A percentile compares a stretch with the other conserved stretches of the same genome.
phyloP scores from a whole-genome alignment of 306 rosid species.

The Vigna nakashimae region DNA sequence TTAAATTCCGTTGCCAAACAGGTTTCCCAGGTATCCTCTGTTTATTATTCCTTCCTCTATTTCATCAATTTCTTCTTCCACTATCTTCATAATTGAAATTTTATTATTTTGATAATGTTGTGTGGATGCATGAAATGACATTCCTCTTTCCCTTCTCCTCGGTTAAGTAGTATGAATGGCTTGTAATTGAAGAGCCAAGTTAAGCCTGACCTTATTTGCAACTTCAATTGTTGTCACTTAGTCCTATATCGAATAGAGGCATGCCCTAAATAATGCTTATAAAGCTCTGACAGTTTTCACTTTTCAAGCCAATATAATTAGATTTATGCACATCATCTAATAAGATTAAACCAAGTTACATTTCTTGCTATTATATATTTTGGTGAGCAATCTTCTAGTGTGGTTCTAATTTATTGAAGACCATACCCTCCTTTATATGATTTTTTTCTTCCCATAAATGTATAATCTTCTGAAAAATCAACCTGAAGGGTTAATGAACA shows the following conservation, averaged over 20 bases:
- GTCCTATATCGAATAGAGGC: too few species aligned
- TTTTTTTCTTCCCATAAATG: not conserved
- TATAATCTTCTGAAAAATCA: conserved; percentile 23
- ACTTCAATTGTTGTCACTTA: too few species aligned
- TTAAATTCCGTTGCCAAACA: conserved; percentile 80
- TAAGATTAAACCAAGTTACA: not conserved
- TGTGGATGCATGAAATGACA: conserved; percentile 39
- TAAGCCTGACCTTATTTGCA: too few species aligned
- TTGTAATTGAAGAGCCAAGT: not conserved
- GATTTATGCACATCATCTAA: not conserved
- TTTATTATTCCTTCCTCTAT: conserved; percentile 18
- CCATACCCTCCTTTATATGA: not conserved
- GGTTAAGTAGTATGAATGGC: conserved; percentile 15
- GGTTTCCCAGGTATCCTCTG: conserved; percentile 81
- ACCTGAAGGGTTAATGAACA: not conserved
- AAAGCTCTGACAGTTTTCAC: too few species aligned
- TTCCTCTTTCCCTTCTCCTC: not conserved
- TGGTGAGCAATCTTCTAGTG: conserved; percentile 1
- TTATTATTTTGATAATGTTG: conserved; percentile 3
- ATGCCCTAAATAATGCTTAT: too few species aligned
- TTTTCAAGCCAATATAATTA: too few species aligned
- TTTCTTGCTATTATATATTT: conserved; percentile 12
- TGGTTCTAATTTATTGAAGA: conserved; percentile 13
- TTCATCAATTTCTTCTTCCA: conserved; percentile 36
- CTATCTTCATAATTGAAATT: conserved; percentile 24